phyloP scores from a whole-genome alignment of 2,329 filamentous ascomycete genomes.

The Aureobasidium pullulans region DNA sequence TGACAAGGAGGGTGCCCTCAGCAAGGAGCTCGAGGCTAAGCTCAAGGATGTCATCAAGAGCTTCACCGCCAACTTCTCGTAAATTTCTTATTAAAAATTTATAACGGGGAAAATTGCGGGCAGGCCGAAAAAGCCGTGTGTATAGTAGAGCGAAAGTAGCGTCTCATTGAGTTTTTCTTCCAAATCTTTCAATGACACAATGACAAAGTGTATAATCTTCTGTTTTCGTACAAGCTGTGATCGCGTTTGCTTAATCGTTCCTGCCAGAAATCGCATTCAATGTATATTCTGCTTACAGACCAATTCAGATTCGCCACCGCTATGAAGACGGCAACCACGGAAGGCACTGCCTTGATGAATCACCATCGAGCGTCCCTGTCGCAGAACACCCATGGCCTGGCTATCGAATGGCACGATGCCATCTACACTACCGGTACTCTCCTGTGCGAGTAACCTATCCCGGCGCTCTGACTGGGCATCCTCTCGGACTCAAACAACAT shows the following conservation, averaged over 20 bases:
- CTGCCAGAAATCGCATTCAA: neutral
- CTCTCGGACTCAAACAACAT: neutral
- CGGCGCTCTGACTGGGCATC: neutral
- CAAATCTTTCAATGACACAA: constrained; percentile 14
- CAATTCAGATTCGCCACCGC: neutral
- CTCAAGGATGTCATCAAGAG: constrained; percentile 65
- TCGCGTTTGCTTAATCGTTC: neutral
- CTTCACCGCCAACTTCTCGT: constrained; percentile 91
- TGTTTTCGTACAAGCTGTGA: neutral
- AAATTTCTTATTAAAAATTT: constrained; percentile 21
- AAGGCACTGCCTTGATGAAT: no score
- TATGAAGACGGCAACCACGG: neutral
- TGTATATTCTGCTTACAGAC: neutral
- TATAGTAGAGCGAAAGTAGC: constrained; percentile 25
- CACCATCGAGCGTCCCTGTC: no score
- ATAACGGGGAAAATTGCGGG: constrained; percentile 14
- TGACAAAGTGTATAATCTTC: constrained; percentile 13
- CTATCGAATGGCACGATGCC: neutral
- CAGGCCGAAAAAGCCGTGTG: constrained; percentile 20
- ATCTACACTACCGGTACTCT: no score
- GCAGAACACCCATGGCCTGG: neutral
- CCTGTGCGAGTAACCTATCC: neutral
- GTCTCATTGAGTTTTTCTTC: constrained; percentile 14
- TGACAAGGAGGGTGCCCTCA: constrained; percentile 90
- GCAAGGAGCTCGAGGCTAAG: constrained; percentile 85